Base-by-base conservation (phyloP, 2,329 filamentous ascomycete species). In the Xylariales sp. region DNA sequence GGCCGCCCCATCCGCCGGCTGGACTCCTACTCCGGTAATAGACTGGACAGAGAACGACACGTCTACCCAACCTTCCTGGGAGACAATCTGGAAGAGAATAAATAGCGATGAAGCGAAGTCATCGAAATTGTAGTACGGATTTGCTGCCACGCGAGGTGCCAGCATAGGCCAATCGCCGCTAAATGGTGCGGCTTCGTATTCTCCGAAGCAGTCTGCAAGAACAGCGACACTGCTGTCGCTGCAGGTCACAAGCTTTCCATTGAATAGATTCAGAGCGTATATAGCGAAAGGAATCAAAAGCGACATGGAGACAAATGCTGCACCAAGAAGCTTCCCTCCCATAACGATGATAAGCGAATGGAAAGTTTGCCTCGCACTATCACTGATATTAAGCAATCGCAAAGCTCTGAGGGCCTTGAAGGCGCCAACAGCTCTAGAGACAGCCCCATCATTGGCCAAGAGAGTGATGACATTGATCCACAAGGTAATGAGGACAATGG, bases 1-100 rank as follows among this genome's bases (percentile, higher is more conserved):
- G 2, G 85, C 77, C 2, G 78, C 71, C 44, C 82, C 81, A 21
- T 76, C 65, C 36, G 77, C 56, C 0, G 90, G 90, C 55, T 97
- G 93, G 19, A 72, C 70, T 42, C 82, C 86, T 21, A 70, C 67
- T 3, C 86, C 88, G 2, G 83, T 90, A 47, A 97, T 93, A 21
- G 81, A 78, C 66, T 95, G 86, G 2, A 83, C 84, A 23, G 78
- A 76, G 67, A 86, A 90, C 57, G 93, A 87, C n/a, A 95, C 88
- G 58, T 95, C 89, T 10, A 83, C 82, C 93, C 94, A 98, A 23
- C 93, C 93, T 70, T 98, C 94, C 61, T 98, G 93, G 37, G 91
- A 97, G 29, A 97, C 91, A 62, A 98, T 96, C 60, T 97, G 90
- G 67, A 96, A 98, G 42, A 98, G 85, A 44, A 95, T 94, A 67